Percentiles rank a stretch among this genome's conserved stretches.
Conservation (phyloP, 2,329 filamentous ascomycete species). For the Fulvia fulva region DNA sequence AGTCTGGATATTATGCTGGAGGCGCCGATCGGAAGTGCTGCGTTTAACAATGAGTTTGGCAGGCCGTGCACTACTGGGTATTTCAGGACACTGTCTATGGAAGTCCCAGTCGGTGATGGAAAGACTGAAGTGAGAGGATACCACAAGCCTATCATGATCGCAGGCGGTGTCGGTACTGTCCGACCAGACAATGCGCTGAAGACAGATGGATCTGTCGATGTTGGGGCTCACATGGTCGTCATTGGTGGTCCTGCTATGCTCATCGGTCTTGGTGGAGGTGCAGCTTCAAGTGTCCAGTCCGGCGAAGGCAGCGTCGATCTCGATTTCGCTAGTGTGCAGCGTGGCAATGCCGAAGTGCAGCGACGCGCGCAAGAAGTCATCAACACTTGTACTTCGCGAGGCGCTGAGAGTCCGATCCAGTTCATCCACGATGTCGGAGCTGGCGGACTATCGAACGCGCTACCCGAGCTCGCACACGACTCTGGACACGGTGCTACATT, state of each 20-base stretch:
- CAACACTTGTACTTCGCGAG: slow-evolving; percentile 83
- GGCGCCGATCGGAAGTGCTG: slow-evolving; percentile 87
- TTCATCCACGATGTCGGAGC: slow-evolving; percentile 98
- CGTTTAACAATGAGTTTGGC: slow-evolving; percentile 98
- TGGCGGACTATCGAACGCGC: slow-evolving; percentile 77
- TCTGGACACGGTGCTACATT: slow-evolving; percentile 87
- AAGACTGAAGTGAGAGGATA: slow-evolving; percentile 77
- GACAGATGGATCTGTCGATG: slow-evolving; percentile 69
- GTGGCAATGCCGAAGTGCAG: slow-evolving; percentile 96
- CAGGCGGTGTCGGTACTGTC: slow-evolving; percentile 89
- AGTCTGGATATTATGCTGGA: slow-evolving; percentile 97
- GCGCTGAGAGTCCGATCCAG: slow-evolving; percentile 80
- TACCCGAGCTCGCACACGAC: slow-evolving; percentile 88
- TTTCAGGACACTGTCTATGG: slow-evolving; percentile 82
- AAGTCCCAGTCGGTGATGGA: slow-evolving; percentile 58
- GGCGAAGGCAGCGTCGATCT: slow-evolving; percentile 86
- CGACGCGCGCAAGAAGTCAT: slow-evolving; percentile 96
- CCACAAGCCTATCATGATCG: slow-evolving; percentile 98
- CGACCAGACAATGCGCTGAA: slow-evolving; percentile 89
- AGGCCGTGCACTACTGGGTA: slow-evolving; percentile 83
- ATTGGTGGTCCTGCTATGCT: slow-evolving; percentile 96
- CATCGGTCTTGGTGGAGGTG: slow-evolving; percentile 91
- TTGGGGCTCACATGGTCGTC: slow-evolving; percentile 87
- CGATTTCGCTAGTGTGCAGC: slow-evolving; percentile 94
- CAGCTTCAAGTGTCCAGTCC: slow-evolving; percentile 85